Evolutionary conservation across 2,329 filamentous ascomycete species (phyloP), one percentile per base, ranked within the genome.

Genomic region (Colletotrichum truncatum): DNA sequence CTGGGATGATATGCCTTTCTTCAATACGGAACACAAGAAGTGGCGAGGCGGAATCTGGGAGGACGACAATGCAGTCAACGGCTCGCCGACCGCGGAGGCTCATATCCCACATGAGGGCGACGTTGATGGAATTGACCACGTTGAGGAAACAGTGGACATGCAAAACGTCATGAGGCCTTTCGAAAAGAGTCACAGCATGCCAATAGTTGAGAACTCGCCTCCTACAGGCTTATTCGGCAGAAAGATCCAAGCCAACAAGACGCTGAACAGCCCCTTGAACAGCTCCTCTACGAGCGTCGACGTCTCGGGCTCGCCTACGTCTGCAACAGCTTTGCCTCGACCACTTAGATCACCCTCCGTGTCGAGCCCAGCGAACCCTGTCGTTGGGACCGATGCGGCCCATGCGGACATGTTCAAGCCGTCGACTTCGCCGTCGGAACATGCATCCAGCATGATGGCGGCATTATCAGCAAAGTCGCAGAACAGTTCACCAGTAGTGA

Each of bases 1-100:
- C 74, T 99, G 96, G 95, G 96, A 99, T 69, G 96, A 99, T 75
- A 86, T 93, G 23, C 94, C 96, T 0, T 98, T 99, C 77, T 91
- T 93, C 74, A 89, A 92, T 71, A 98, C 94, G 0, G 85, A 90
- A 60, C 83, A 87, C 61, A 93, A 97, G 75, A 80, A 82, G 18
- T 94, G 93, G 84, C 87, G 96, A 70, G 96, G 95, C 10, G 96
- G 96, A 0, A 91, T 98, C 18, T 99, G 89, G 73, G 83, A 86
- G 30, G 83, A 84, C 26, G 87, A 89, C 48, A 81, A 85, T 66
- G 80, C 77, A 2, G 80, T 84, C 3, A 76, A 78, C 25, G 71
- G 73, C 36, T 75, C 78, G 8, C 61, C 71, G 5, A 76, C 80
- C 58, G 69, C 76, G 11, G 79, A 82, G 67, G 72, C 75, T 14